Base-by-base conservation (phyloP, 371 early-diverging fungal species). In the Syncephalastrum racemosum region DNA sequence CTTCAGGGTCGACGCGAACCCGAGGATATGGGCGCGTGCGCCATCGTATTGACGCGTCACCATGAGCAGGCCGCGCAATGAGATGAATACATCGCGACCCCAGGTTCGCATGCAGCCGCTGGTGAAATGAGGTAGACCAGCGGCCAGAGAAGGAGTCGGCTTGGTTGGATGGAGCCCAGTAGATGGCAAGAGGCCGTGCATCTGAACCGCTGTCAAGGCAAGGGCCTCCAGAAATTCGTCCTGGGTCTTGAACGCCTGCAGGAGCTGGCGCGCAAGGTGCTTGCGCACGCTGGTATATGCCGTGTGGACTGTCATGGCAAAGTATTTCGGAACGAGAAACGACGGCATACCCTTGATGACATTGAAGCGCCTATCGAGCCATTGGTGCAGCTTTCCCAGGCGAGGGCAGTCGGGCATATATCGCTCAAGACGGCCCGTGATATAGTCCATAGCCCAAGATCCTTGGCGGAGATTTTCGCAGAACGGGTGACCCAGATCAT, bases 11-110 rank as follows among this genome's bases (percentile, higher is more conserved):
- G 90, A 83, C 8, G 92, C 98, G 77, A 97, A 97, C 4, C 92
- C 85, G 46, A 99, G 63, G 23, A 99, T 78, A 51, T 96, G 97
- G 0, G 78, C 68, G 43, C 83, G 79, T 10, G 99, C 98, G 0
- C 82, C 93, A 14, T 89, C 79, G 56, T 69, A 91, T 53, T 90
- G 82, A 10, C 94, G 96, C 2, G 96, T 91, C 5, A 85, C 76
- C 59, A 97, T 62, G 42, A 94, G 75, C 41, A 94, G 66, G 2
- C 99, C 99, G 7, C 88, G 85, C 15, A 98, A 72, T 13, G 94
- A 79, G 50, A 99, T 94, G 66, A 96, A 96, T 16, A 94, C 89
- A 77, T 99, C 99, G 27, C 99, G 89, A 4, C 99, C 99, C 99
- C 99, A 99, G 60, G 92, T 90, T 36, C 99, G 84, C 96, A 96